Evolutionary conservation across 2,329 filamentous ascomycete species (phyloP), one percentile per base, ranked within the genome.

Genomic region (Nothophaeocryptopus gaeumannii): DNA sequence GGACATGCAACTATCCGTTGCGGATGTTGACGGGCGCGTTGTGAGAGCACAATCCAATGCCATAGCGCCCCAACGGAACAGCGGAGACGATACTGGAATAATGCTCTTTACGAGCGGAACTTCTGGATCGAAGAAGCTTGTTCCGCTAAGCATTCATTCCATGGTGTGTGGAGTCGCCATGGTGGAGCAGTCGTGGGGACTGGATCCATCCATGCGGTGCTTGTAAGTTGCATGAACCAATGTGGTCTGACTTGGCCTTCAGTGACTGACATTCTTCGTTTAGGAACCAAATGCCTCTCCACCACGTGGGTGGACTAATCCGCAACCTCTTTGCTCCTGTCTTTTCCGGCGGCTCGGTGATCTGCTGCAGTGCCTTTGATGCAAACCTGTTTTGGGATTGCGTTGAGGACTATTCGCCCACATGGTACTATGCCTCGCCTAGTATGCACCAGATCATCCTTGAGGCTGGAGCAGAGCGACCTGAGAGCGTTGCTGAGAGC

Each of bases 351-450:
- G 78, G 78, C 2, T 76, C 77, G 0, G 75, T 75, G 1, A 75
- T 81, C 16, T 80, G 78, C 62, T 81, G 78, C 53, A 63, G 73
- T 10, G 74, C 72, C 1, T 81, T 80, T 57, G 78, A 81, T 40
- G 74, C 78, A 2, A 77, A 72, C 56, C 67, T 78, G 12, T 81
- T 82, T 60, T 81, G 78, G 78, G 77, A 80, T 55, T 70, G 77
- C 12, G 70, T 78, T 5, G 70, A 79, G 49, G 67, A 71, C 32
- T 67, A 71, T 16, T 60, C 66, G 5, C 75, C 78, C 1, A 80
- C 77, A 0, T 81, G 78, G 78, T 81, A 81, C 62, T 81, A 81
- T 58, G 78, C 78, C 1, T 79, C 78, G 10, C 78, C 78, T 1
- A 77, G 77, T 1, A 81, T 81, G 77, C 78, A 81, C 54, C 73